A percentile compares a stretch with the other conserved stretches of the same genome.
These are phyloP conservation scores for Phytophthora fragariaefolia DNA, from an alignment of 352 stramenopile genomes.

Conservation along the genomic window DNA sequence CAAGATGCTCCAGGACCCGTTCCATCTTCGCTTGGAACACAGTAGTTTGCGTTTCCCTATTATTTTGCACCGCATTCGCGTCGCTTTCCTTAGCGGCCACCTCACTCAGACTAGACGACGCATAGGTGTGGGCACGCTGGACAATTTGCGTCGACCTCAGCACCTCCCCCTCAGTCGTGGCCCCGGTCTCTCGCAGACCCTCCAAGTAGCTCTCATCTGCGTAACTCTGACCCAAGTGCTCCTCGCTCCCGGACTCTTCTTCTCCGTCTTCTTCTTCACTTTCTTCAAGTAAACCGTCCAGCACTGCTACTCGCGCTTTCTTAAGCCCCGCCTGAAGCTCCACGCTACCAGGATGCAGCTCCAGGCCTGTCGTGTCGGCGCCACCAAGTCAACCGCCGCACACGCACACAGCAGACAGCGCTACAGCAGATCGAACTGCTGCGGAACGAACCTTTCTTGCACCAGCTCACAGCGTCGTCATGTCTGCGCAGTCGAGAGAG, in stretches of 20 bases:
- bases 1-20: constrained; percentile 58
- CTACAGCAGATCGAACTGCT: neutral
- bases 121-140: constrained; percentile 29
- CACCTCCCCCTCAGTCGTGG: neutral
- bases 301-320: constrained; percentile 58
- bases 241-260: constrained; percentile 3
- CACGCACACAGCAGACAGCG: neutral
- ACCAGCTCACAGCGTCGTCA: constrained; percentile 49
- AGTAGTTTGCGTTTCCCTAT: constrained; percentile 16
- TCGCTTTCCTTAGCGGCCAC: constrained; percentile 9
- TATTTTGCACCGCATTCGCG: constrained; percentile 15
- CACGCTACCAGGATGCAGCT: constrained; percentile 40
- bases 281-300: constrained; percentile 51
- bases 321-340: constrained; percentile 55
- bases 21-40: constrained; percentile 70
- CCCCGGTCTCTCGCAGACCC: neutral
- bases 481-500: constrained; percentile 44
- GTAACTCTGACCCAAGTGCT: neutral
- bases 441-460: constrained; percentile 58
- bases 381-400: neutral
- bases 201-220: constrained; percentile 8
- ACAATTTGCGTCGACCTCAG: constrained; percentile 28
- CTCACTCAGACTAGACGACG: constrained; percentile 21
- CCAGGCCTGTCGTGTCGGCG: constrained; percentile 41
- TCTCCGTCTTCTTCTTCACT: constrained; percentile 46